These are phyloP conservation scores for Auricularia sp. DNA, from an alignment of 768 basidiomycete genomes.

Conservation along the genomic window DNA sequence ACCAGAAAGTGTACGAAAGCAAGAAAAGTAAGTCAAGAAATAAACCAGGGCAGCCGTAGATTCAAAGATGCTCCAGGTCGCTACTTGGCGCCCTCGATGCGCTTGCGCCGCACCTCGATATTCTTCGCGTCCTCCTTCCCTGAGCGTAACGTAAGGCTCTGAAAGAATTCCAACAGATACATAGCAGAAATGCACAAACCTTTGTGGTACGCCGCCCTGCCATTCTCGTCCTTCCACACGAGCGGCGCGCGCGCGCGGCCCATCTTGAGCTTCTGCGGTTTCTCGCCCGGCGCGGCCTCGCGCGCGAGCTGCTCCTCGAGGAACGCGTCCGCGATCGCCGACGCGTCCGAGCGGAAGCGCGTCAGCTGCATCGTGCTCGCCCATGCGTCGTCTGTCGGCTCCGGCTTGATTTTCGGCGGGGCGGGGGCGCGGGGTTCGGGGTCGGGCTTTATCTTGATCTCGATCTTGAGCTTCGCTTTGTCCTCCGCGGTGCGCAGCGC, in stretches of 20 bases:
- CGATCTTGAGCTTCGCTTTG: conserved; percentile 1
- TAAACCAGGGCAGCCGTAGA: too few relatives aligned
- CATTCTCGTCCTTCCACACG: not conserved
- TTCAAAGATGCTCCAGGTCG: too few relatives aligned
- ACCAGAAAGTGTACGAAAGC: too few relatives aligned
- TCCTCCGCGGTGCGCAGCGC: conserved; percentile 3
- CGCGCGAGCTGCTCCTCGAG: not conserved
- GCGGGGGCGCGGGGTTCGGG: not conserved
- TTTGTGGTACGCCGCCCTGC: not conserved
- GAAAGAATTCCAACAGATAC: not conserved
- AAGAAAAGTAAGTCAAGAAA: too few relatives aligned
- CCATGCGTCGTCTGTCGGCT: conserved; percentile 6
- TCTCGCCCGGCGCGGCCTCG: too few relatives aligned
- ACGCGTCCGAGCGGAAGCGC: conserved; percentile 7
- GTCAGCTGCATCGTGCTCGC: conserved; percentile 3
- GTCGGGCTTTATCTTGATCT: not conserved
- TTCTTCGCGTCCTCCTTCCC: conserved; percentile 6
- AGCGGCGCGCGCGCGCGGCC: not conserved
- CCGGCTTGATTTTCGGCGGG: not conserved
- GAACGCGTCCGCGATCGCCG: conserved; percentile 4
- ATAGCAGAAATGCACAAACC: not conserved
- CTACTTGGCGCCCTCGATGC: conserved; percentile 4
- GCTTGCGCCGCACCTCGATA: conserved; percentile 6
- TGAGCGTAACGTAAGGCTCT: not conserved
- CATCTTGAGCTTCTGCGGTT: conserved; percentile 5